These are phyloP conservation scores for Tulasnella sp. DNA, from an alignment of 768 basidiomycete genomes.

Conservation along the genomic window DNA sequence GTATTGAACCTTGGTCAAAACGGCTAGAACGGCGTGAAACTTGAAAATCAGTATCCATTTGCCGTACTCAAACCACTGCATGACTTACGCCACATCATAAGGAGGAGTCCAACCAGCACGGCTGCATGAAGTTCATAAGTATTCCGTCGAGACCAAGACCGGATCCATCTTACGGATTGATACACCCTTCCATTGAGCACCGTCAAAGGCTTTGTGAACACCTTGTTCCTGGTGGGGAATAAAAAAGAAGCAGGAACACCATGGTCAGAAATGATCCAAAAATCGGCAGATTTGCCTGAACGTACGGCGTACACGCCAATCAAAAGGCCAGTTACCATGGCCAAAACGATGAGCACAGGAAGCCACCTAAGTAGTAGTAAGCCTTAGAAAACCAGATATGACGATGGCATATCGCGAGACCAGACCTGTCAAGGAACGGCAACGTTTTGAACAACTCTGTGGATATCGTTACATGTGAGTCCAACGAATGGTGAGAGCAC, in stretches of 20 bases:
- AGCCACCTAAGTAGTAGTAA: slow-evolving; percentile 24
- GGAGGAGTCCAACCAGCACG: slow-evolving; percentile 64
- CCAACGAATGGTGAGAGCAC: neutral
- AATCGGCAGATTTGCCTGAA: no score
- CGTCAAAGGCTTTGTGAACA: slow-evolving; percentile 50
- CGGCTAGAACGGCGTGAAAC: slow-evolving; percentile 29
- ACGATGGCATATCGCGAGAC: neutral
- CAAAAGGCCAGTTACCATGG: slow-evolving; percentile 64
- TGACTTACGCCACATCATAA: slow-evolving; percentile 70
- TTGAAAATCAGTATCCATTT: neutral
- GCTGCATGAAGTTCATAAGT: slow-evolving; percentile 32
- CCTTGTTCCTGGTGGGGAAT: slow-evolving; percentile 34
- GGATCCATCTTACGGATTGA: slow-evolving; percentile 52
- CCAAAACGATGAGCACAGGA: slow-evolving; percentile 51
- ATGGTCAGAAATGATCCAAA: no score
- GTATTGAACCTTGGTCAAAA: slow-evolving; percentile 44
- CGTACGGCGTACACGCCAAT: slow-evolving; percentile 45
- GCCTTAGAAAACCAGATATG: neutral
- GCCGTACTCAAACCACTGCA: neutral
- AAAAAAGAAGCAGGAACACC: no score
- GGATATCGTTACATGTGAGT: neutral
- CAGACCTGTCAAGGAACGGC: slow-evolving; percentile 8
- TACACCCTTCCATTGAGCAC: slow-evolving; percentile 51
- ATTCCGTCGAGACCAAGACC: neutral
- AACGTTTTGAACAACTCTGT: slow-evolving; percentile 6